phyloP scores from a whole-genome alignment of 208 protist genomes.

The Trypanosomatidae sp. region DNA sequence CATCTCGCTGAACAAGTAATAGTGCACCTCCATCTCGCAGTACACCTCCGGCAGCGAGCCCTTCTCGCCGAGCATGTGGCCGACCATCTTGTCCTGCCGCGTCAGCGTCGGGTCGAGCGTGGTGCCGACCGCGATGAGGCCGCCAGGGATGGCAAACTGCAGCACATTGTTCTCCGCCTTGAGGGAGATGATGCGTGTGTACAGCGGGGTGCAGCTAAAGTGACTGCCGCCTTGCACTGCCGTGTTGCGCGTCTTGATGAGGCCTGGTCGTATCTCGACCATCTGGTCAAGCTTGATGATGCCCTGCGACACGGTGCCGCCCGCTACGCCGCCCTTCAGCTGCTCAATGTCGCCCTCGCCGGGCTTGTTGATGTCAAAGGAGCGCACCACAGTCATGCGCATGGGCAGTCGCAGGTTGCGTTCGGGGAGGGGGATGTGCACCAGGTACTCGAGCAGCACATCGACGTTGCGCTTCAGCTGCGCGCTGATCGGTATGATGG shows the following conservation, averaged over 20 bases:
- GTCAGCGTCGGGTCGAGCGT: slow-evolving; percentile 99
- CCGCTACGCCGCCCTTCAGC: slow-evolving; percentile 96
- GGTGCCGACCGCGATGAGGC: slow-evolving; percentile 99
- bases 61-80: slow-evolving; percentile 86
- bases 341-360: slow-evolving; percentile 91
- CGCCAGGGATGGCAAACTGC: slow-evolving; percentile 98
- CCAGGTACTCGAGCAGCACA: slow-evolving; percentile 96
- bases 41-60: slow-evolving; percentile 94
- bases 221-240: slow-evolving; percentile 65
- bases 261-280: slow-evolving; percentile 99
- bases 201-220: slow-evolving; percentile 94
- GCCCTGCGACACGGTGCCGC: slow-evolving; percentile 97
- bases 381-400: slow-evolving; percentile 98
- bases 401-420: slow-evolving; percentile 91
- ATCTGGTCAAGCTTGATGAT: slow-evolving; percentile 96
- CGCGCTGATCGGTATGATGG: slow-evolving; percentile 99
- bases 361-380: slow-evolving; percentile 99
- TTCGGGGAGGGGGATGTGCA: slow-evolving; percentile 95
- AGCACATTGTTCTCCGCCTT: slow-evolving; percentile 97
- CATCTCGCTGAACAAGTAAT: slow-evolving; percentile 95
- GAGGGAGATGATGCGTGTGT: slow-evolving; percentile 90
- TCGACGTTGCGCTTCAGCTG: slow-evolving; percentile 98
- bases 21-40: slow-evolving; percentile 96
- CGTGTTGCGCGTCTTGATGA: slow-evolving; percentile 61
- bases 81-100: slow-evolving; percentile 97